phyloP scores from a whole-genome alignment of 1,139 yeast genomes.

The Nakaseomyces kungkrabaensis region DNA sequence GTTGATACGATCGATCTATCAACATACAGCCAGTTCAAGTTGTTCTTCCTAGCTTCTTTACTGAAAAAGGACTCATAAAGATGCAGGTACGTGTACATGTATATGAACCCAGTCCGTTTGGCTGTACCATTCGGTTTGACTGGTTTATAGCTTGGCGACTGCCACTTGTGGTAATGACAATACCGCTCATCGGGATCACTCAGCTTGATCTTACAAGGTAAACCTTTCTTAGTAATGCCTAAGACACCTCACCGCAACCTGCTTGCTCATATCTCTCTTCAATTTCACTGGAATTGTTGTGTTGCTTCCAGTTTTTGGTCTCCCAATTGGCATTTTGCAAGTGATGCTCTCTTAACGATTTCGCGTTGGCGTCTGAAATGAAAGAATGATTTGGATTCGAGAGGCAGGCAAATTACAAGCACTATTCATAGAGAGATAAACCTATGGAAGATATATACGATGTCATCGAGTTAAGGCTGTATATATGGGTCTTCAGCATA shows the following conservation, averaged over 20 bases:
- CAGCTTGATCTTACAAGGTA: conserved; percentile 15
- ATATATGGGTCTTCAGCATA: no score
- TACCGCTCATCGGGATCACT: conserved; percentile 5
- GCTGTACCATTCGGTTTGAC: neutral
- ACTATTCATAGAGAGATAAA: no score
- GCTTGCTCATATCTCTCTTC: neutral
- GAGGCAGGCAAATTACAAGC: no score
- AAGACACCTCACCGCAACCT: conserved; percentile 15
- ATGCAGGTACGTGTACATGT: conserved; percentile 23
- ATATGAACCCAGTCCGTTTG: conserved; percentile 22
- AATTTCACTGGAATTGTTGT: no score
- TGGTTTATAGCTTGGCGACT: conserved; percentile 7
- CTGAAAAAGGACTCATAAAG: conserved; percentile 16
- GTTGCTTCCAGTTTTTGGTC: no score
- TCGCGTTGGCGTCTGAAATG: no score
- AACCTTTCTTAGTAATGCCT: conserved; percentile 21
- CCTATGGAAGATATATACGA: no score
- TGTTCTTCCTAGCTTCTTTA: conserved; percentile 3
- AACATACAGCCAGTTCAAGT: conserved; percentile 19
- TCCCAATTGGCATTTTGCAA: no score
- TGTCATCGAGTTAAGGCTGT: no score
- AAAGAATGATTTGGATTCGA: no score
- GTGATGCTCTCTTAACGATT: no score
- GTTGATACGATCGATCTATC: conserved; percentile 18
- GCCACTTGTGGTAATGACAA: conserved; percentile 15